phyloP scores from a whole-genome alignment of 1,284 basidiomycete genomes.

The Erythrobasidium hasegawianum region DNA sequence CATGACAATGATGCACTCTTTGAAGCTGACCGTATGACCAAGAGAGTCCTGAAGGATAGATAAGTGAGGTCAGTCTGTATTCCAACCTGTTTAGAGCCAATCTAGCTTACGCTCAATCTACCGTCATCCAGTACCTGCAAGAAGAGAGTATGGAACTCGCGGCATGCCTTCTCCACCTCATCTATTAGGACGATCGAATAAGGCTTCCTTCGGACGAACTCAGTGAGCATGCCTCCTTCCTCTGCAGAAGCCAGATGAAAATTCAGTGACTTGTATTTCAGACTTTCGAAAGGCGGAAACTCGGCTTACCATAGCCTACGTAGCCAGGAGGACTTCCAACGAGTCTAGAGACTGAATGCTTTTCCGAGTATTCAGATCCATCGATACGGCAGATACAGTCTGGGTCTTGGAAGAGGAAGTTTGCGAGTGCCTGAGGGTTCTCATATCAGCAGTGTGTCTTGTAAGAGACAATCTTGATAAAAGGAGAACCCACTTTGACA shows the following conservation, averaged over 20 bases:
- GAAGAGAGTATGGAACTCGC: slow-evolving; percentile 58
- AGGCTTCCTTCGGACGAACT: slow-evolving; percentile 50
- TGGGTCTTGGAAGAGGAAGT: slow-evolving; percentile 56
- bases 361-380: slow-evolving; percentile 55
- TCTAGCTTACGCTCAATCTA: slow-evolving; percentile 49
- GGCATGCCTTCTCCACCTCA: slow-evolving; percentile 55
- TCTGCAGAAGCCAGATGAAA: too few relatives aligned
- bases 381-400: slow-evolving; percentile 59
- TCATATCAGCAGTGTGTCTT: too few relatives aligned
- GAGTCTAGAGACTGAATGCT: slow-evolving; percentile 56
- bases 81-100: neutral
- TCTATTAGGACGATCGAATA: slow-evolving; percentile 51
- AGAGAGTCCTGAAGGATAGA: slow-evolving; percentile 20
- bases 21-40: slow-evolving; percentile 45
- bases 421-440: slow-evolving; percentile 51
- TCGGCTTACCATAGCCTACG: slow-evolving; percentile 78
- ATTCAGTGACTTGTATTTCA: too few relatives aligned
- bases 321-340: slow-evolving; percentile 65
- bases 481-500: neutral
- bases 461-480: too few relatives aligned
- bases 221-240: slow-evolving; percentile 41
- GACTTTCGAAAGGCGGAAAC: too few relatives aligned
- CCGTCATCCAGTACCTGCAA: slow-evolving; percentile 60
- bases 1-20: slow-evolving; percentile 54
- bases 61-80: too few relatives aligned